Evolutionary conservation across 768 basidiomycete species (phyloP).

Genomic region (Suillus fuscotomentosus): DNA sequence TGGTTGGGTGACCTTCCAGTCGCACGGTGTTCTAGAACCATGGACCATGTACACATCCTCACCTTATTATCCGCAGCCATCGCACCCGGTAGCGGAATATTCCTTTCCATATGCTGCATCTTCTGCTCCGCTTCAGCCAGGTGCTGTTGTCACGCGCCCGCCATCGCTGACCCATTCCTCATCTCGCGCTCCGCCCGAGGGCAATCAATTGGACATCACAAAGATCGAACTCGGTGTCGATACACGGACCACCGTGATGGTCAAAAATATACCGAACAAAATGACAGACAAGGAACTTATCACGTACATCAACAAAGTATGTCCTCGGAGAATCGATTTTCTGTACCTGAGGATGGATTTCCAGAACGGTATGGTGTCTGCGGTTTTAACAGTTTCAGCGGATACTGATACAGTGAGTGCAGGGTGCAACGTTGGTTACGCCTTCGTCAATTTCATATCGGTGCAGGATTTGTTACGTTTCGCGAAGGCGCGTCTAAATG

Average conservation of each 20-base stretch:
- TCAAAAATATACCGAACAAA: conserved; percentile 93
- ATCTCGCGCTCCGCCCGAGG: conserved; percentile 32
- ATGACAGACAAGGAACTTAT: conserved; percentile 77
- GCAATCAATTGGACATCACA: conserved; percentile 64
- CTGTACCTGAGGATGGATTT: conserved; percentile 89
- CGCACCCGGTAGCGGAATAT: conserved; percentile 19
- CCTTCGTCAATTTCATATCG: conserved; percentile 87
- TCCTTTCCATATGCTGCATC: conserved; percentile 1
- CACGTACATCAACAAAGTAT: conserved; percentile 66
- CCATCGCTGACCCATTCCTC: conserved; percentile 25
- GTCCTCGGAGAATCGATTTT: conserved; percentile 79
- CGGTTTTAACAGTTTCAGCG: neutral
- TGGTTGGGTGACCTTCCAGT: conserved; percentile 29
- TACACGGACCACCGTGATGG: conserved; percentile 84
- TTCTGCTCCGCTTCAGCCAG: conserved; percentile 16
- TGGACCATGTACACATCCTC: conserved; percentile 28
- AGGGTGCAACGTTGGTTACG: conserved; percentile 82
- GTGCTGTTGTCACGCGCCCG: conserved; percentile 16
- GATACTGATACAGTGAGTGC: conserved; percentile 8
- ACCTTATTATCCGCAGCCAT: conserved; percentile 32
- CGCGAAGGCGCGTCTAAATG: conserved; percentile 69
- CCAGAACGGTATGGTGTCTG: conserved; percentile 56
- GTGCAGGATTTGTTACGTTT: conserved; percentile 77
- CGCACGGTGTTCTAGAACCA: conserved; percentile 26
- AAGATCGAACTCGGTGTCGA: conserved; percentile 77